phyloP scores from a whole-genome alignment of 345 rosid genomes.

The Eucalyptus pauciflora region DNA sequence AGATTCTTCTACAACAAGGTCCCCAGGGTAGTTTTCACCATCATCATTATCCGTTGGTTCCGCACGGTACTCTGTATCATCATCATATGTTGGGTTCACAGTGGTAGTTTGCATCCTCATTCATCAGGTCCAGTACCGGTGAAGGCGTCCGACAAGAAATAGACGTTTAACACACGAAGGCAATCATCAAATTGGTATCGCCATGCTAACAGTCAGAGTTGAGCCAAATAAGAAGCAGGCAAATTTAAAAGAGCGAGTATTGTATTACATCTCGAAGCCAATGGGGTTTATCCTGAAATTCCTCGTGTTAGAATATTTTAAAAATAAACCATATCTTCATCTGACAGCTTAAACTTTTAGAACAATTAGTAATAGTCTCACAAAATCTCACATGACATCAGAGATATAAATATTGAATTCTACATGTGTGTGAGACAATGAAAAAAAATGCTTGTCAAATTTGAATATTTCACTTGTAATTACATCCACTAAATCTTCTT shows the following conservation, averaged over 20 bases:
- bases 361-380: too few relatives aligned
- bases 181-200: background rate
- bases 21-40: background rate
- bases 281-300: too few relatives aligned
- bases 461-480: background rate
- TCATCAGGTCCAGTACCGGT: background rate
- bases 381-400: accelerated
- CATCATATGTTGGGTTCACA: background rate
- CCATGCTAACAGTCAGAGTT: background rate
- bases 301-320: too few relatives aligned
- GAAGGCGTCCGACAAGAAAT: background rate
- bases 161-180: background rate
- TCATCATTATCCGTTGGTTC: background rate
- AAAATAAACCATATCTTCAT: too few relatives aligned
- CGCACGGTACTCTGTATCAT: too few relatives aligned
- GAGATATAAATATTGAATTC: accelerated
- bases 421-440: background rate
- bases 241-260: too few relatives aligned
- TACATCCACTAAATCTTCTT: background rate
- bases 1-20: background rate
- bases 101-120: background rate
- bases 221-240: background rate
- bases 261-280: too few relatives aligned
- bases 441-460: background rate
- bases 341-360: accelerated